These are phyloP conservation scores for Sugiyamaella lignohabitans DNA, from an alignment of 805 yeast genomes.

Conservation along the genomic window DNA sequence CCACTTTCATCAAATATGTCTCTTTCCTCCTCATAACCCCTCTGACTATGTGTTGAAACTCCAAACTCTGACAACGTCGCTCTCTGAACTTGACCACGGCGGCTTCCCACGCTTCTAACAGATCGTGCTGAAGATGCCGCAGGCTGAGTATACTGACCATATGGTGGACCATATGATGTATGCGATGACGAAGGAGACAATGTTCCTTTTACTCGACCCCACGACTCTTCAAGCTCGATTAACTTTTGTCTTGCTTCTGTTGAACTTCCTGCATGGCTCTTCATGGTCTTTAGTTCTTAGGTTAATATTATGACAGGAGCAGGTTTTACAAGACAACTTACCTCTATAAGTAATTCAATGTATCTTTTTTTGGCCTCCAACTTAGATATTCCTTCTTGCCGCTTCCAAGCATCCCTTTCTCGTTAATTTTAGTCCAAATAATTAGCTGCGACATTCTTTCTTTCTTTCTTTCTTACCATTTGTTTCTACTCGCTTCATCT, in stretches of 20 bases:
- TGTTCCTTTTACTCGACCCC: conserved; percentile 40
- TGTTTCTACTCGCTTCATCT: conserved; percentile 60
- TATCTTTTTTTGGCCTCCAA: conserved; percentile 71
- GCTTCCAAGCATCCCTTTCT: conserved; percentile 65
- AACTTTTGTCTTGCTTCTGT: conserved; percentile 59
- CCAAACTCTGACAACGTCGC: conserved; percentile 12
- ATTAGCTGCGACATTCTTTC: too few relatives aligned
- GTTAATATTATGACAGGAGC: not conserved
- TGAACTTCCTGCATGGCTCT: conserved; percentile 58
- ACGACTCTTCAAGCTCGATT: conserved; percentile 60
- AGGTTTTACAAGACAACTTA: conserved; percentile 2
- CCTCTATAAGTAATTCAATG: conserved; percentile 56
- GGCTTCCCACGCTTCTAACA: not conserved
- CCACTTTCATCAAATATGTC: conserved; percentile 2
- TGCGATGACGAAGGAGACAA: not conserved
- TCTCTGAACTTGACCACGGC: conserved; percentile 2
- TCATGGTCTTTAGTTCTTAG: conserved; percentile 44
- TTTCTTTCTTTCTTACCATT: conserved; percentile 47
- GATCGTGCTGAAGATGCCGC: not conserved
- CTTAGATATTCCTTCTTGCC: conserved; percentile 58
- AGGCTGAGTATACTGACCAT: conserved; percentile 8
- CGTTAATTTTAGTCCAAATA: not conserved
- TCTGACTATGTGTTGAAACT: conserved; percentile 1
- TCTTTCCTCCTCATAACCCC: not conserved
- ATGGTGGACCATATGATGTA: not conserved